These are phyloP conservation scores for Kwoniella shivajii DNA, from an alignment of 1,284 basidiomycete genomes.

Conservation along the genomic window DNA sequence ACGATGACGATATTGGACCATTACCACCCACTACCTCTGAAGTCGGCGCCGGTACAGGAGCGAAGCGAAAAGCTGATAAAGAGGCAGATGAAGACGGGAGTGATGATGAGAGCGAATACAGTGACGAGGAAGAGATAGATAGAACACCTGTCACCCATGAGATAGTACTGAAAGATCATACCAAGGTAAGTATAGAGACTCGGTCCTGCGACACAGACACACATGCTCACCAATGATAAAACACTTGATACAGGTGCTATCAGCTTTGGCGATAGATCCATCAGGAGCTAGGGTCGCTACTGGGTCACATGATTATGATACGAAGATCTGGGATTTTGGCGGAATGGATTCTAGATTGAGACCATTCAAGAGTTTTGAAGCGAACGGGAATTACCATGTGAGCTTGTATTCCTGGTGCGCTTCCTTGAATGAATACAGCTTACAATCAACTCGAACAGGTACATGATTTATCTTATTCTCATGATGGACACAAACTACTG, in stretches of 20 bases:
- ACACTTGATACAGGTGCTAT: constrained; percentile 65
- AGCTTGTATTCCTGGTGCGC: constrained; percentile 42
- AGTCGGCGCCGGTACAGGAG: neutral
- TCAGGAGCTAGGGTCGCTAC: constrained; percentile 88
- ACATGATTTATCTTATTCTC: constrained; percentile 83
- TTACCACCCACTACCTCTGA: constrained; percentile 26
- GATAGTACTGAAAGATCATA: constrained; percentile 86
- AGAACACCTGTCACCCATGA: constrained; percentile 66
- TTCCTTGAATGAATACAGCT: neutral
- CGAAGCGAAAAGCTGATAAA: constrained; percentile 37
- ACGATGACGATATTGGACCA: constrained; percentile 42
- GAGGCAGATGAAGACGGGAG: constrained; percentile 20
- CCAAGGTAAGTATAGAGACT: constrained; percentile 65
- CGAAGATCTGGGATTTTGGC: constrained; percentile 98
- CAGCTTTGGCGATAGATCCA: constrained; percentile 86
- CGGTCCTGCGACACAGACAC: too few relatives aligned
- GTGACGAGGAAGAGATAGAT: constrained; percentile 48
- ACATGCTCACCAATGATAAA: neutral
- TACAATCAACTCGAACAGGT: constrained; percentile 61
- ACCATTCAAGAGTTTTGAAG: constrained; percentile 95
- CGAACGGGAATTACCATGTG: constrained; percentile 89
- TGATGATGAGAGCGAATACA: constrained; percentile 35
- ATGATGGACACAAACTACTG: constrained; percentile 80
- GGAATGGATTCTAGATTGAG: constrained; percentile 85
- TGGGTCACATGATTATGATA: constrained; percentile 94